A percentile compares a stretch with the other conserved stretches of the same genome.
These are phyloP conservation scores for Platanus orientalis DNA, from an alignment of 164 flowering plant species.

Conservation along the genomic window DNA sequence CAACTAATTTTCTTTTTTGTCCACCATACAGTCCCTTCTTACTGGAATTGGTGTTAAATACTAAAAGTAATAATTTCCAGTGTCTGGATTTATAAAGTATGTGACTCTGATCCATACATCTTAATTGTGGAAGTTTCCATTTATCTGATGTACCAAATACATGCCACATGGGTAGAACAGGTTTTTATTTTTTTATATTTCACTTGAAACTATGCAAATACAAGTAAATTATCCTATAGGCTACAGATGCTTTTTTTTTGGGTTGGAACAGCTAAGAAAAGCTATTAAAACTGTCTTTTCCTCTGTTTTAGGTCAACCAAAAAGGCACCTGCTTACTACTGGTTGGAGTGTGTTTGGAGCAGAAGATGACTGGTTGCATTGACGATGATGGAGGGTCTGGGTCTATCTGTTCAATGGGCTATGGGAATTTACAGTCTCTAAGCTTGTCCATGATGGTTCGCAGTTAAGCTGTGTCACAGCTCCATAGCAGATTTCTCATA, in stretches of 20 bases:
- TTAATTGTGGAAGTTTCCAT: not conserved
- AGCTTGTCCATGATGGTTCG: slow-evolving; percentile 81
- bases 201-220: not conserved
- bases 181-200: not conserved
- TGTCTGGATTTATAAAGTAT: not conserved
- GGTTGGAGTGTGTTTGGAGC: slow-evolving; percentile 98
- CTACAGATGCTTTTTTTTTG: not conserved
- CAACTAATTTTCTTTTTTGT: not conserved
- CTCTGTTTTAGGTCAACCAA: slow-evolving; percentile 76
- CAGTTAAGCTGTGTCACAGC: slow-evolving; percentile 70
- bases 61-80: not conserved
- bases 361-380: slow-evolving; percentile 77
- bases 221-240: not conserved
- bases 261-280: not conserved
- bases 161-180: not conserved
- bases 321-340: slow-evolving; percentile 86
- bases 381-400: slow-evolving; percentile 33
- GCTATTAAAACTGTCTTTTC: not conserved
- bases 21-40: no score
- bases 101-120: not conserved
- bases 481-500: slow-evolving; percentile 40
- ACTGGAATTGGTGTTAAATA: no score
- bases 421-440: no score
- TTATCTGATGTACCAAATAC: not conserved
- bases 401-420: no score